These are phyloP conservation scores for Escovopsis sp. DNA, from an alignment of 2,329 filamentous ascomycete species.

Conservation along the genomic window DNA sequence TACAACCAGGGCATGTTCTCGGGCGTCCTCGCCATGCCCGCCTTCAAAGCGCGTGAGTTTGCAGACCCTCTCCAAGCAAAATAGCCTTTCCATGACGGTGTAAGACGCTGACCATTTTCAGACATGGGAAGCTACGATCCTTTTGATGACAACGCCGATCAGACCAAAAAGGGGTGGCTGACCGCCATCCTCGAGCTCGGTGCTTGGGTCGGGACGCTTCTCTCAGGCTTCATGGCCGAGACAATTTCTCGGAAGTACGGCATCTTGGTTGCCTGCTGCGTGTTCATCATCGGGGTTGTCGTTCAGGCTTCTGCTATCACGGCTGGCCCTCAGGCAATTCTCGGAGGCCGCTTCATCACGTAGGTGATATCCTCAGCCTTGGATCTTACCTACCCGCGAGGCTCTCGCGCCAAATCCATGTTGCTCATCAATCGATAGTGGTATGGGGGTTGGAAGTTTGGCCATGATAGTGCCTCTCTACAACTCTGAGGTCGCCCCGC, in stretches of 20 bases:
- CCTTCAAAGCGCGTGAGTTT: slow-evolving; percentile 35
- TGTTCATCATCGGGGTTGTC: slow-evolving; percentile 58
- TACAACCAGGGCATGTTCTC: slow-evolving; percentile 53
- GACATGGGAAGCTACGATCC: slow-evolving; percentile 42
- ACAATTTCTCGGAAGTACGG: slow-evolving; percentile 52
- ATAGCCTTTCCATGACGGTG: too few relatives aligned
- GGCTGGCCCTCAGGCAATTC: slow-evolving; percentile 42
- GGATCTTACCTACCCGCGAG: too few relatives aligned
- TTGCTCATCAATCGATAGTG: slow-evolving; percentile 16
- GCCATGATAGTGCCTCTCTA: slow-evolving; percentile 50
- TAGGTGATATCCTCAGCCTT: slow-evolving; percentile 10
- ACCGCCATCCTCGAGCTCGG: slow-evolving; percentile 60
- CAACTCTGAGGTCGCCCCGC: slow-evolving; percentile 30
- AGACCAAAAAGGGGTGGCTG: slow-evolving; percentile 43
- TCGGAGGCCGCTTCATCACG: slow-evolving; percentile 59
- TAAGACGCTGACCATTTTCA: slow-evolving; percentile 10
- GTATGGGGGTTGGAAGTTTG: slow-evolving; percentile 53
- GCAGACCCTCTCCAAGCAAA: too few relatives aligned
- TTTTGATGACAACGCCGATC: slow-evolving; percentile 25
- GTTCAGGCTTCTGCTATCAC: slow-evolving; percentile 47
- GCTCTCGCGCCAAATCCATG: background rate
- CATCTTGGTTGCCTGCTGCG: slow-evolving; percentile 46
- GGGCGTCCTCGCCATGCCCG: slow-evolving; percentile 45
- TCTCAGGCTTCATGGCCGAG: slow-evolving; percentile 59
- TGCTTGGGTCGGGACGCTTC: slow-evolving; percentile 59